A percentile compares a stretch with the other conserved stretches of the same genome.
phyloP scores from a whole-genome alignment of 140 eudicot genomes.

The Oenanthe javanica region DNA sequence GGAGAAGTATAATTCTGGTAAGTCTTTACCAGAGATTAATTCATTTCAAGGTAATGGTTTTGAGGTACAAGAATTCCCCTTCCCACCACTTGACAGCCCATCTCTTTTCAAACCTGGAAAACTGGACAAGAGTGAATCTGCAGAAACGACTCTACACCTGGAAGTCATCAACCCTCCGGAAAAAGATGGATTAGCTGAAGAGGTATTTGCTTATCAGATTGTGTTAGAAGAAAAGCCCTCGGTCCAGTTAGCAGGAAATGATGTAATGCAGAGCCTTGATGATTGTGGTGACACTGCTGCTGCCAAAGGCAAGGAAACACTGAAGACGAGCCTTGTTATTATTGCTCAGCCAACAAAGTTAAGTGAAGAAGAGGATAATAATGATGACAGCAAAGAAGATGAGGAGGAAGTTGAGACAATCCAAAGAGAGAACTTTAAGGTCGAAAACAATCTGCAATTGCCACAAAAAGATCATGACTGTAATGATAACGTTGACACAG shows the following conservation, averaged over 20 bases:
- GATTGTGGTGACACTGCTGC: background rate
- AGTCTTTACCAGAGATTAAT: background rate
- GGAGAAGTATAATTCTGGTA: conserved; percentile 8
- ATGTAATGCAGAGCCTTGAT: background rate
- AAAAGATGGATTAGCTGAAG: conserved; percentile 13
- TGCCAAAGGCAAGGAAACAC: background rate
- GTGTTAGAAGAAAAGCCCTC: conserved; percentile 12
- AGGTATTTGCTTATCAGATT: conserved; percentile 5
- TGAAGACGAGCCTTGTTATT: background rate
- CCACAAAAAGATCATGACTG: conserved; percentile 8
- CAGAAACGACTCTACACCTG: background rate
- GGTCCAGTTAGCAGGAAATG: background rate
- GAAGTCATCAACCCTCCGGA: conserved; percentile 6
- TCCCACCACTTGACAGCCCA: background rate
- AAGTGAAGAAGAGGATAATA: background rate
- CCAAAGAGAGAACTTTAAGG: conserved; percentile 9
- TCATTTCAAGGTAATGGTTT: background rate
- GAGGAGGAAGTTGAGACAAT: conserved; percentile 14
- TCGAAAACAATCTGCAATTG: conserved; percentile 5
- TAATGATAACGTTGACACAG: background rate
- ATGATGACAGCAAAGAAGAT: conserved; percentile 1
- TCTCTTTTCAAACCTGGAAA: conserved; percentile 1
- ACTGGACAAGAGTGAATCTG: background rate
- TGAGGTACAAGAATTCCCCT: conserved; percentile 3
- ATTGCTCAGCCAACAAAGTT: background rate